These are phyloP conservation scores for Mollisia scopiformis DNA, from an alignment of 2,329 filamentous ascomycete species.

Conservation along the genomic window DNA sequence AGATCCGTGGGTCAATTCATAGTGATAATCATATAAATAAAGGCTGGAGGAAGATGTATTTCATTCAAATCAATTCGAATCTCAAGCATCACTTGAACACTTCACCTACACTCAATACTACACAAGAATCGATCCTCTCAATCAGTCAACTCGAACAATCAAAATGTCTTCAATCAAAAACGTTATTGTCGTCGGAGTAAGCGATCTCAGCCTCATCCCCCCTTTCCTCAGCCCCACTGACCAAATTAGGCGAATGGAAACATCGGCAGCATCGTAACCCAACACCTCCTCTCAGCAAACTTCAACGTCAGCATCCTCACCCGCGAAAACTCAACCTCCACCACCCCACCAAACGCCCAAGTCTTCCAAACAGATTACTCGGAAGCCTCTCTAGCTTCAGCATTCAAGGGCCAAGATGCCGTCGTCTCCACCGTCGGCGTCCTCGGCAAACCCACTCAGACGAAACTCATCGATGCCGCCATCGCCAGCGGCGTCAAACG, in stretches of 20 bases:
- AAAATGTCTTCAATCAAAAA: conserved; percentile 24
- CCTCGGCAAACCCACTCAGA: conserved; percentile 8
- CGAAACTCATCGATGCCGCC: conserved; percentile 55
- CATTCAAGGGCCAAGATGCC: conserved; percentile 27
- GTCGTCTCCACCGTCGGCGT: conserved; percentile 23
- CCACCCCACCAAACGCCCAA: conserved; percentile 27
- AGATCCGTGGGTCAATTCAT: too few relatives aligned
- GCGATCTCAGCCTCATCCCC: not conserved
- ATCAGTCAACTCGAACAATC: not conserved
- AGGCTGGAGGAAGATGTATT: too few relatives aligned
- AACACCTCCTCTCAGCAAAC: conserved; percentile 32
- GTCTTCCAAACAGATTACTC: conserved; percentile 26
- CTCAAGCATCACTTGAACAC: too few relatives aligned
- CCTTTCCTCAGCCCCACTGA: not conserved
- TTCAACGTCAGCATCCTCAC: conserved; percentile 39
- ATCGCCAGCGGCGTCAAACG: conserved; percentile 59
- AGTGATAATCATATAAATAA: too few relatives aligned
- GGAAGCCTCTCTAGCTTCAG: conserved; percentile 32
- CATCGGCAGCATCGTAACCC: conserved; percentile 28
- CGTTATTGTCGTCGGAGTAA: conserved; percentile 24
- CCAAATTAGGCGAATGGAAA: conserved; percentile 22
- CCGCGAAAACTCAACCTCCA: conserved; percentile 32
- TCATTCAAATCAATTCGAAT: too few relatives aligned
- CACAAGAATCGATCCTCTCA: too few relatives aligned
- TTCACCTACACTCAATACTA: too few relatives aligned